phyloP scores from a whole-genome alignment of 768 basidiomycete genomes.

The Rhizopogon sp. region DNA sequence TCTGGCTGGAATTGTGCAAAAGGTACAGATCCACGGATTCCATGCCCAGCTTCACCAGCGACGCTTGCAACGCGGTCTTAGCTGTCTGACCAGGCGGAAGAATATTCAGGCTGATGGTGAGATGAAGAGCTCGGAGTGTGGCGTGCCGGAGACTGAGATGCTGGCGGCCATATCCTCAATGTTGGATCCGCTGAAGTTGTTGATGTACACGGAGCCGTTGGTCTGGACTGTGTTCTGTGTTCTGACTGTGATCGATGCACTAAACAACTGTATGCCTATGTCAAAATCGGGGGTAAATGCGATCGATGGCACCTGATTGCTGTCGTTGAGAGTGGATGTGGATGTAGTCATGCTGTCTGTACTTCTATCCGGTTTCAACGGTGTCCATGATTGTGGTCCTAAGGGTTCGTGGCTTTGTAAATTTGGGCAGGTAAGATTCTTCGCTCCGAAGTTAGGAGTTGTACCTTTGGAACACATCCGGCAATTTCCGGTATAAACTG shows the following conservation, averaged over 20 bases:
- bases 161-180: slow-evolving; percentile 35
- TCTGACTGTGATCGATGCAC: slow-evolving; percentile 30
- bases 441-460: no score
- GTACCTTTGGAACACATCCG: no score
- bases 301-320: slow-evolving; percentile 30
- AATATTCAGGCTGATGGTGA: slow-evolving; percentile 36
- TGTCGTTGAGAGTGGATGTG: slow-evolving; percentile 31
- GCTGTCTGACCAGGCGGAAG: slow-evolving; percentile 29
- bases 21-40: slow-evolving; percentile 40
- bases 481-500: no score
- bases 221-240: slow-evolving; percentile 14
- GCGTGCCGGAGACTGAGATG: slow-evolving; percentile 24
- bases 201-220: slow-evolving; percentile 34
- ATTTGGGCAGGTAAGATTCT: no score
- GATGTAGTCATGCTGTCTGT: slow-evolving; percentile 15
- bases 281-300: slow-evolving; percentile 29
- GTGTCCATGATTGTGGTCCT: background rate
- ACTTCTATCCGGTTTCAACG: background rate
- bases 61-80: slow-evolving; percentile 30
- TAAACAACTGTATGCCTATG: slow-evolving; percentile 22
- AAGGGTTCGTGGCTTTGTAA: no score
- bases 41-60: slow-evolving; percentile 35
- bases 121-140: slow-evolving; percentile 37
- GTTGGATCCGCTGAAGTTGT: slow-evolving; percentile 31
- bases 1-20: slow-evolving; percentile 32